Conservation (phyloP, 139 green algal genomes). For the Chlamydomonas sp. region DNA sequence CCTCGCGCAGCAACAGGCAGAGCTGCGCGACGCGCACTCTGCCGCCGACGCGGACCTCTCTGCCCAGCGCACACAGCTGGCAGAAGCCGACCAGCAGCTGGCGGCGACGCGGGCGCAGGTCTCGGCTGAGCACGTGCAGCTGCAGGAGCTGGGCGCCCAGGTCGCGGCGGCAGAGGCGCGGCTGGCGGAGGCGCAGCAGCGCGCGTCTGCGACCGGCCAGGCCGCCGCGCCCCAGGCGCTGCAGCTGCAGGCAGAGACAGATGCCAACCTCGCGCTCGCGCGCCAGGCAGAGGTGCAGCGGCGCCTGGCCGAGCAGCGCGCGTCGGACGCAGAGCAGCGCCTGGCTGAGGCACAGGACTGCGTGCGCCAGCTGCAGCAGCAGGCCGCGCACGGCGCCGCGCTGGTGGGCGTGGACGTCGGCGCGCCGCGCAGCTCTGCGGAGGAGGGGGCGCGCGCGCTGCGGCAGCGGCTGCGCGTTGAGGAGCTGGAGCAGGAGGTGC, state of each 20-base stretch:
- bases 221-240: not conserved
- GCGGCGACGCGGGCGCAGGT: no score
- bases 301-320: conserved; percentile 39
- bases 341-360: not conserved
- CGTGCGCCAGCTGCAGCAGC: not conserved
- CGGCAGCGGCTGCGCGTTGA: not conserved
- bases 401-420: not conserved
- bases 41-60: no score
- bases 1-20: not conserved
- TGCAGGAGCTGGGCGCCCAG: no score
- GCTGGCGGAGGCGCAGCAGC: conserved; percentile 1
- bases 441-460: not conserved
- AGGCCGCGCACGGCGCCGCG: not conserved
- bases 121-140: no score
- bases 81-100: not conserved
- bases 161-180: not conserved
- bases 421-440: not conserved
- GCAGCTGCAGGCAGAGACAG: conserved; percentile 1
- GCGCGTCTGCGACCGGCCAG: not conserved
- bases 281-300: conserved; percentile 43
- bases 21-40: no score
- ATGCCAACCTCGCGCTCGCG: no score
- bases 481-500: conserved; percentile 24
- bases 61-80: no score
- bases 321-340: not conserved